phyloP scores from a whole-genome alignment of 2,329 filamentous ascomycete genomes.

The Phaeosphaeriaceae sp. region DNA sequence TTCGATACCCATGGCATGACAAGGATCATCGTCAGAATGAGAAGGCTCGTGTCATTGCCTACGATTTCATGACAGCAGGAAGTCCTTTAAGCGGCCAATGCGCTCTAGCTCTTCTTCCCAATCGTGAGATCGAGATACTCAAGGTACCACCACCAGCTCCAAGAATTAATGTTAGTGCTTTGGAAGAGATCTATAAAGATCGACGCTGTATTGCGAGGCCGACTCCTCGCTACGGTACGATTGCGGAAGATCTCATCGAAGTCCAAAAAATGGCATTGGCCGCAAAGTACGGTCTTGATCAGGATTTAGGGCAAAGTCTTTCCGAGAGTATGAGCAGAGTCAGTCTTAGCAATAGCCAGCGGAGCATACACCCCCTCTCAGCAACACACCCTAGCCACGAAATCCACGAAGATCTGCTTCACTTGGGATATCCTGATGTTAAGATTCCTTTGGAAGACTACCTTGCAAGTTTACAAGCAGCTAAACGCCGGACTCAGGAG shows the following conservation, averaged over 20 bases:
- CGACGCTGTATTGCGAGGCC: slow-evolving; percentile 40
- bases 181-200: slow-evolving; percentile 52
- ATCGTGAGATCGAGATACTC: slow-evolving; percentile 58
- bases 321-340: slow-evolving; percentile 37
- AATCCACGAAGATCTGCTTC: slow-evolving; percentile 47
- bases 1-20: slow-evolving; percentile 56
- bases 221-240: slow-evolving; percentile 32
- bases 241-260: slow-evolving; percentile 44
- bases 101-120: slow-evolving; percentile 60
- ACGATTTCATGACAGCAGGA: slow-evolving; percentile 64
- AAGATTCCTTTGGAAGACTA: slow-evolving; percentile 43
- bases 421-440: slow-evolving; percentile 43
- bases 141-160: slow-evolving; percentile 54
- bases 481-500: slow-evolving; percentile 61
- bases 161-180: slow-evolving; percentile 51
- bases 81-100: slow-evolving; percentile 55
- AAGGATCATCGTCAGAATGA: slow-evolving; percentile 52
- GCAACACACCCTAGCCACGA: slow-evolving; percentile 39
- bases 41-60: slow-evolving; percentile 61
- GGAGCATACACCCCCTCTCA: slow-evolving; percentile 36
- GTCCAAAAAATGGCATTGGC: slow-evolving; percentile 40
- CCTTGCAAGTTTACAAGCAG: slow-evolving; percentile 47
- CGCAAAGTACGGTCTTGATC: slow-evolving; percentile 34
- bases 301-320: slow-evolving; percentile 29
- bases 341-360: slow-evolving; percentile 41